Evolutionary conservation across 2,329 filamentous ascomycete species (phyloP).

Genomic region (Scopulariopsis brevicaulis): DNA sequence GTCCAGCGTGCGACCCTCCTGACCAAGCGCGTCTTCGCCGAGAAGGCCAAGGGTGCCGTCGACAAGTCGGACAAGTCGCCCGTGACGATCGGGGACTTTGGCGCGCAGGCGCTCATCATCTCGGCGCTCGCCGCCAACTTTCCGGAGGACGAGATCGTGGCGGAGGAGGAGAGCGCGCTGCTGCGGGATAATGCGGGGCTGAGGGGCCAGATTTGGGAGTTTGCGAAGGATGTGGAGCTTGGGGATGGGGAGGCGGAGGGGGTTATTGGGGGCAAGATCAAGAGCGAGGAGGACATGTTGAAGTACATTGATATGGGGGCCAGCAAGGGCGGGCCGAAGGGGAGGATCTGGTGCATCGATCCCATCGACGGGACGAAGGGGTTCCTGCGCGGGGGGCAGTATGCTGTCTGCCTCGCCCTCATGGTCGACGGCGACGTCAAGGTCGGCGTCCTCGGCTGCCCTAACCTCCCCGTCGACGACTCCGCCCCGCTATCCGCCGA

Average conservation of each 20-base stretch:
- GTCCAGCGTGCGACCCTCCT: constrained; percentile 63
- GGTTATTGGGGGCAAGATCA: constrained; percentile 57
- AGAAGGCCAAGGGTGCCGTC: constrained; percentile 80
- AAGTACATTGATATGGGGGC: constrained; percentile 56
- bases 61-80: constrained; percentile 93
- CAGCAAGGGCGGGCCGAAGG: constrained; percentile 59
- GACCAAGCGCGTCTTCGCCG: constrained; percentile 48
- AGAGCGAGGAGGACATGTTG: constrained; percentile 55
- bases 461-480: constrained; percentile 87
- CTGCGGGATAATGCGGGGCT: constrained; percentile 62
- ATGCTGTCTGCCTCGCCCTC: constrained; percentile 86
- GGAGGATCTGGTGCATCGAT: constrained; percentile 91
- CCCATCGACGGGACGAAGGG: constrained; percentile 98
- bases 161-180: constrained; percentile 82
- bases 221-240: constrained; percentile 58
- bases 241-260: constrained; percentile 46
- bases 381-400: constrained; percentile 91
- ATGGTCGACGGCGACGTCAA: constrained; percentile 91
- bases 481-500: constrained; percentile 47
- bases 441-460: constrained; percentile 89
- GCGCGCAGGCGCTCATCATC: constrained; percentile 94
- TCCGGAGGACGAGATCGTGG: constrained; percentile 82
- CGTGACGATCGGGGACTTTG: constrained; percentile 96
- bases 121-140: constrained; percentile 81
- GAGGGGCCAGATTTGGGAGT: constrained; percentile 62